phyloP scores from a whole-genome alignment of 2,329 filamentous ascomycete species.

The Allantophomopsis cytisporea region DNA sequence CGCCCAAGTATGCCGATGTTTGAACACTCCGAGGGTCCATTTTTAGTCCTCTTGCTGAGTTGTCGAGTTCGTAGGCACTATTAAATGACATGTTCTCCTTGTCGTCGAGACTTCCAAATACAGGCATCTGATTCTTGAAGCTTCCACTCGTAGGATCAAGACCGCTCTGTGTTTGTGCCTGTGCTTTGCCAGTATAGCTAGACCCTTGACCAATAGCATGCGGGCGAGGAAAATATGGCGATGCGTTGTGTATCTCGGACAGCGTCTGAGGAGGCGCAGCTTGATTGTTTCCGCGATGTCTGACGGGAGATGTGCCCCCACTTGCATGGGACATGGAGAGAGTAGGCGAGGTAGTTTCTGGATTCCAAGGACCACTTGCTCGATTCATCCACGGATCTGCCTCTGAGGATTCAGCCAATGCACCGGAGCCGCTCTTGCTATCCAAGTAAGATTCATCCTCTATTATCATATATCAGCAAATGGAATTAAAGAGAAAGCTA shows the following conservation, averaged over 20 bases:
- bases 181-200: slow-evolving; percentile 20
- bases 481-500: not conserved
- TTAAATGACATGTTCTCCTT: slow-evolving; percentile 15
- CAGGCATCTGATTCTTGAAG: slow-evolving; percentile 23
- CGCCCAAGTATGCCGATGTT: slow-evolving; percentile 28
- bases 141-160: slow-evolving; percentile 30
- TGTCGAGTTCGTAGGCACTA: slow-evolving; percentile 11
- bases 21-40: slow-evolving; percentile 21
- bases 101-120: slow-evolving; percentile 12
- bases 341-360: slow-evolving; percentile 29
- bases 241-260: slow-evolving; percentile 27
- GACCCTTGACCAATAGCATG: slow-evolving; percentile 30
- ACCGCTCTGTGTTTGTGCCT: slow-evolving; percentile 21
- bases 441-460: slow-evolving; percentile 28
- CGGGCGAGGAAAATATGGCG: slow-evolving; percentile 29
- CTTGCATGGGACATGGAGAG: slow-evolving; percentile 27
- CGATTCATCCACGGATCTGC: slow-evolving; percentile 45
- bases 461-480: slow-evolving; percentile 1
- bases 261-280: slow-evolving; percentile 19
- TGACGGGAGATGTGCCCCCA: slow-evolving; percentile 43
- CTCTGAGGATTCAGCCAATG: slow-evolving; percentile 55
- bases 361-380: slow-evolving; percentile 43
- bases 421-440: slow-evolving; percentile 53
- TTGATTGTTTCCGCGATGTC: slow-evolving; percentile 33
- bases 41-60: slow-evolving; percentile 8